Evolutionary conservation across 2,329 filamentous ascomycete genomes (phyloP).

Genomic region (Sarocladium oryzae): DNA sequence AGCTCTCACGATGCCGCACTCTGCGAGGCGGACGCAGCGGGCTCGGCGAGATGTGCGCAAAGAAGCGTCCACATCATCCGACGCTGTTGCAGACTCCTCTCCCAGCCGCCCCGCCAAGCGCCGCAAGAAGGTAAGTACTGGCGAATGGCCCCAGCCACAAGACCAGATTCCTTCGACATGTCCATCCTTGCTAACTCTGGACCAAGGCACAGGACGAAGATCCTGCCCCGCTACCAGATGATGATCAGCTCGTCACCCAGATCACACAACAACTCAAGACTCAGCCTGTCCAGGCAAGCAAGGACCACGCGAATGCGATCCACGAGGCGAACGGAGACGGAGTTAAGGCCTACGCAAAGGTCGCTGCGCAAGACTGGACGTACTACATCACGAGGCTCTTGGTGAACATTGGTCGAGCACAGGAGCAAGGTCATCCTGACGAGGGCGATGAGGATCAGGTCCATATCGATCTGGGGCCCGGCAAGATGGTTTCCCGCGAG

Average conservation of each 20-base stretch:
- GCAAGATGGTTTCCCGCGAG: slow-evolving; percentile 72
- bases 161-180: no score
- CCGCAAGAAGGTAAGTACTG: slow-evolving; percentile 49
- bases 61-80: slow-evolving; percentile 25
- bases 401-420: slow-evolving; percentile 68
- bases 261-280: slow-evolving; percentile 46
- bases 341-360: slow-evolving; percentile 73
- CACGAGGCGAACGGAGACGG: slow-evolving; percentile 56
- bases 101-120: slow-evolving; percentile 58
- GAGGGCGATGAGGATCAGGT: slow-evolving; percentile 48
- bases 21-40: slow-evolving; percentile 30
- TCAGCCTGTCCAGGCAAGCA: slow-evolving; percentile 50
- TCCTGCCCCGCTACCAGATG: slow-evolving; percentile 36
- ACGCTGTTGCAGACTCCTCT: slow-evolving; percentile 46
- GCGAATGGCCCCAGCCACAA: no score
- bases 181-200: slow-evolving; percentile 9
- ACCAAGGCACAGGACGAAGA: slow-evolving; percentile 32
- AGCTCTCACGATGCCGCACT: slow-evolving; percentile 26
- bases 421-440: slow-evolving; percentile 39
- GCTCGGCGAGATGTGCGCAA: slow-evolving; percentile 33
- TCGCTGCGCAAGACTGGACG: slow-evolving; percentile 76
- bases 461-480: slow-evolving; percentile 83
- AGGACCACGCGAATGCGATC: slow-evolving; percentile 57
- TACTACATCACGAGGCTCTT: slow-evolving; percentile 73
- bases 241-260: slow-evolving; percentile 50